A percentile compares a stretch with the other conserved stretches of the same genome.
phyloP scores from a whole-genome alignment of 192 early-diverging fungal species.

The Linnemannia elongata region DNA sequence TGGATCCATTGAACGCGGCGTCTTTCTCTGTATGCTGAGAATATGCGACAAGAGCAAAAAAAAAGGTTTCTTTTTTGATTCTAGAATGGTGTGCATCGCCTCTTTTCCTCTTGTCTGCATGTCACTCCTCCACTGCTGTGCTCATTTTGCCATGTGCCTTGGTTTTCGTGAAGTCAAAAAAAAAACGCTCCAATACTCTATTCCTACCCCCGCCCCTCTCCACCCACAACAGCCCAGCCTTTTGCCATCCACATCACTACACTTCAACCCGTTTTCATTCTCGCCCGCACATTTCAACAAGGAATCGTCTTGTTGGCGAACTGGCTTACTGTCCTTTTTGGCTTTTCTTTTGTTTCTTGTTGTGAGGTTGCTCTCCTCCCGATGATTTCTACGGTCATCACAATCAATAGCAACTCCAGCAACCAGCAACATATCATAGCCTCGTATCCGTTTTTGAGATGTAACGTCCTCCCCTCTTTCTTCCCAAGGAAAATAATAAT shows the following conservation, averaged over 20 bases:
- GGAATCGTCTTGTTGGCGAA: not conserved
- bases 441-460: not conserved
- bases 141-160: not conserved
- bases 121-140: not conserved
- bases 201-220: not conserved
- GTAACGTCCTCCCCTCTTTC: not conserved
- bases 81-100: not conserved
- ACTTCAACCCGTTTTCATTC: too few relatives aligned
- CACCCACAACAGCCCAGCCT: not conserved
- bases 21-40: not conserved
- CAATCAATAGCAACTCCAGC: not conserved
- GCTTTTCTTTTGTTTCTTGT: not conserved
- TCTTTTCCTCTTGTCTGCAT: not conserved
- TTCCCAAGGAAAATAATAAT: not conserved
- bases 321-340: not conserved
- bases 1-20: not conserved
- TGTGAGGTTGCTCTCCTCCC: not conserved
- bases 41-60: not conserved
- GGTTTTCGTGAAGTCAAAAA: not conserved
- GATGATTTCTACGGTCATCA: not conserved
- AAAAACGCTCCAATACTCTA: not conserved
- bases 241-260: too few relatives aligned
- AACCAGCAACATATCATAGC: not conserved
- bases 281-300: too few relatives aligned
- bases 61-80: not conserved